Conservation (phyloP, 345 rosid genomes). For the Rhizophora apiculata region DNA sequence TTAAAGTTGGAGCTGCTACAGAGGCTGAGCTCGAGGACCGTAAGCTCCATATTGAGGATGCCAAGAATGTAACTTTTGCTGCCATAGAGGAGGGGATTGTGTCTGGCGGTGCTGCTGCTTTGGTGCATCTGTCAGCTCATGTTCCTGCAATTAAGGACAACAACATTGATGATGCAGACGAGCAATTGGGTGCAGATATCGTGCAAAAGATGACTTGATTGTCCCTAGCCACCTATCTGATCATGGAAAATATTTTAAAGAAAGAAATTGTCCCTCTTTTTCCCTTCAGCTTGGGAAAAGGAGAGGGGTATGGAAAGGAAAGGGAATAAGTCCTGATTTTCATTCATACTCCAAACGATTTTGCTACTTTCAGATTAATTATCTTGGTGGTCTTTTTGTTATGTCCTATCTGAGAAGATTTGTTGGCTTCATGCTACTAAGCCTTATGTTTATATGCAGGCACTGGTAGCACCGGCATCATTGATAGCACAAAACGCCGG, state of each 20-base stretch:
- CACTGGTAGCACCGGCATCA: constrained; percentile 80
- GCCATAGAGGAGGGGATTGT: constrained; percentile 98
- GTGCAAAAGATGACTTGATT: constrained; percentile 69
- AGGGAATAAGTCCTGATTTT: too few species aligned
- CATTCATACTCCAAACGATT: too few species aligned
- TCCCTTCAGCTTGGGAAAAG: too few species aligned
- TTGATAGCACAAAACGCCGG: constrained; percentile 96
- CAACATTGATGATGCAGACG: constrained; percentile 70
- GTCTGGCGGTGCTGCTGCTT: constrained; percentile 93
- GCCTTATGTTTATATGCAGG: constrained; percentile 36
- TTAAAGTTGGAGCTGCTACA: constrained; percentile 98
- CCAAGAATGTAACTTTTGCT: constrained; percentile 95
- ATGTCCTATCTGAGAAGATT: background rate
- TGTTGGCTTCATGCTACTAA: background rate
- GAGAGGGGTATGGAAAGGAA: too few species aligned
- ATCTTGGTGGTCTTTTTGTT: background rate
- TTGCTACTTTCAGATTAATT: background rate
- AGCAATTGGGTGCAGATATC: constrained; percentile 88
- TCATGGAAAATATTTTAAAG: too few species aligned
- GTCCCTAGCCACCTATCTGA: background rate
- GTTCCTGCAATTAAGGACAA: constrained; percentile 76
- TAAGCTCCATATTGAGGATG: constrained; percentile 91
- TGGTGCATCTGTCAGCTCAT: constrained; percentile 70
- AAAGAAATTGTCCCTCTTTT: too few species aligned
- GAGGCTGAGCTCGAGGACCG: constrained; percentile 98